Conservation (phyloP, 2,329 filamentous ascomycete genomes). For the Aspergillus candidus region DNA sequence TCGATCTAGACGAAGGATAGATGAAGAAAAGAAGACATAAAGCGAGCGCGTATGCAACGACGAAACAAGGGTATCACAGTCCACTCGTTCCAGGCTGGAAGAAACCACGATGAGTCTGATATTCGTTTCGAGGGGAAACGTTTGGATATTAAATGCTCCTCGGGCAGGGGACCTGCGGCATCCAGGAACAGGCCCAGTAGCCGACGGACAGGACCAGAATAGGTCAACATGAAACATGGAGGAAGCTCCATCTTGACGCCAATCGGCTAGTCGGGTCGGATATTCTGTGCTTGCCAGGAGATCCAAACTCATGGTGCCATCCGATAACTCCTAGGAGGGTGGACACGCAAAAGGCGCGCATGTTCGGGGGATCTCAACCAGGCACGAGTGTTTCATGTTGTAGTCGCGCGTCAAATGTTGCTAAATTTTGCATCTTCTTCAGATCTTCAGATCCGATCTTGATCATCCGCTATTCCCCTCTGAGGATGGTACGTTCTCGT, state of each 20-base stretch:
- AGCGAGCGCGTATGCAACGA: conserved; percentile 12
- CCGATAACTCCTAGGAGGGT: conserved; percentile 11
- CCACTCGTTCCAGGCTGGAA: conserved; percentile 16
- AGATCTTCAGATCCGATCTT: conserved; percentile 23
- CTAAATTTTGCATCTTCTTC: conserved; percentile 35
- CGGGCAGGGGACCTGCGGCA: conserved; percentile 12
- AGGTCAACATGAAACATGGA: conserved; percentile 37
- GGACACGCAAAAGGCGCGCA: conserved; percentile 22
- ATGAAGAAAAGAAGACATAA: conserved; percentile 15
- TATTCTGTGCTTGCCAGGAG: conserved; percentile 19
- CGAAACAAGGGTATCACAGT: conserved; percentile 12
- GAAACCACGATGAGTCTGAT: conserved; percentile 9
- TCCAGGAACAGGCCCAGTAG: conserved; percentile 23
- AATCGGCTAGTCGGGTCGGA: conserved; percentile 21
- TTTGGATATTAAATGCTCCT: conserved; percentile 38
- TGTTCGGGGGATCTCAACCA: conserved; percentile 13
- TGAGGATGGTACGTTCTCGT: conserved; percentile 20
- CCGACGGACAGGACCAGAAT: conserved; percentile 22
- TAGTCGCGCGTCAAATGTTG: conserved; percentile 37
- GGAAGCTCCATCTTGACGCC: conserved; percentile 30
- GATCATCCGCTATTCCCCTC: conserved; percentile 11
- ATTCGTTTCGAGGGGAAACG: conserved; percentile 23
- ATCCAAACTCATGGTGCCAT: conserved; percentile 5
- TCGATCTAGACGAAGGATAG: conserved; percentile 11
- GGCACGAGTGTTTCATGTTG: conserved; percentile 29